These are phyloP conservation scores for Dendrostoma leiphaemia DNA, from an alignment of 2,329 filamentous ascomycete species.

Conservation along the genomic window DNA sequence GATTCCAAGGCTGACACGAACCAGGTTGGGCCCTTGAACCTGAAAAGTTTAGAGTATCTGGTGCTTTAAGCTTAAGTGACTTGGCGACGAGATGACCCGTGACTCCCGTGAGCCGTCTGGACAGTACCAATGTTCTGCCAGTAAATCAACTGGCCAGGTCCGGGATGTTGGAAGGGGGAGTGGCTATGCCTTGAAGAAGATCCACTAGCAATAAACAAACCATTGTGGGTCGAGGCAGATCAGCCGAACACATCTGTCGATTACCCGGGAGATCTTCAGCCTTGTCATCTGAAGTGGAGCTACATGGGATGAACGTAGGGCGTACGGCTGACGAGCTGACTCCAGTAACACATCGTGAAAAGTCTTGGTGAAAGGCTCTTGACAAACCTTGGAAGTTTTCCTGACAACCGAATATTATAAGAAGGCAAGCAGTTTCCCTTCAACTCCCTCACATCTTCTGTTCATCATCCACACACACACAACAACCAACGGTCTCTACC, in stretches of 20 bases:
- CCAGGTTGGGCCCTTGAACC: neutral
- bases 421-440: neutral
- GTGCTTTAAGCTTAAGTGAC: neutral
- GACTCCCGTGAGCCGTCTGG: neutral
- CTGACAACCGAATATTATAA: neutral
- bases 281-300: neutral
- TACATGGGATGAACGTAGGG: neutral
- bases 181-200: neutral
- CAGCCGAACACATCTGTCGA: neutral
- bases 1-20: neutral
- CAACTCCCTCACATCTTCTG: neutral
- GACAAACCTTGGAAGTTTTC: neutral
- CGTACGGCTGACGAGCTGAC: neutral
- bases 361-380: neutral
- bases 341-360: neutral
- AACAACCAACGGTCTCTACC: neutral
- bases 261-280: neutral
- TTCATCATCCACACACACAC: neutral
- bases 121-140: neutral
- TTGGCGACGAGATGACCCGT: neutral
- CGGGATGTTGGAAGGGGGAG: neutral
- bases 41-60: neutral
- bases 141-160: neutral
- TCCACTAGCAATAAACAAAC: neutral
- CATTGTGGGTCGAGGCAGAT: neutral